Base-by-base conservation (phyloP, 176 grass and related monocot genomes). In the Rhynchospora breviuscula region DNA sequence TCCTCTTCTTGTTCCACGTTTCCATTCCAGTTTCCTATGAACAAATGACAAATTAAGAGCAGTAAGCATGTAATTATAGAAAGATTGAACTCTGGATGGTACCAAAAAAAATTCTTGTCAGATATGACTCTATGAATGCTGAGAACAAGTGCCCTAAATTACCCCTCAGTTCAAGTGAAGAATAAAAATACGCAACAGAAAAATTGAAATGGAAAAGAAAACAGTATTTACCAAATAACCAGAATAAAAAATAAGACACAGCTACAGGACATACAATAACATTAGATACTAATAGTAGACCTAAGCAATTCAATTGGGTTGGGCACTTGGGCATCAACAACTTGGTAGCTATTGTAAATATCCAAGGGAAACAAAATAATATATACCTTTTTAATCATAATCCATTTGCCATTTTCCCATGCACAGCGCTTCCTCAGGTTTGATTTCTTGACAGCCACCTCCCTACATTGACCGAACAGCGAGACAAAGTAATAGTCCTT, bases 401-500 rank as follows among this genome's bases (percentile, higher is more conserved):
- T 40, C 95, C 95, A 98, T 87, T 87, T 88, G 82, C 82, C 83
- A 85, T 88, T 87, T 77, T 90, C 59, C 95, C 95, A 98, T 58
- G 87, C 87, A 64, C 83, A 83, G 49, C 86, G 88, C 44, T 80
- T 65, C 82, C 95, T 84, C 79, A 93, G 87, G 66, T 82, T 84
- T 6, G 84, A 81, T 79, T 53, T 83, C 73, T 80, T 53, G 57
- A 83, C 86, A 63, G 25, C 78, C 52, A 98, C 86, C 85, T 88
- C 95, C 46, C 75, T 58, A 33, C 71, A 91, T 7, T 82, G 89
- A 62, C 90, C 90, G 19, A 95, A 80, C 40, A 95, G 84, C 25
- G 89, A 89, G 12, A 95, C 82, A 10, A 91, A 80, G 85, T 87
- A 90, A 45, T 86, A 88, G 65, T 84, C 69, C 33, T 73, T 81